These are phyloP conservation scores for Tulasnella sp. DNA, from an alignment of 768 basidiomycete genomes.

Conservation along the genomic window DNA sequence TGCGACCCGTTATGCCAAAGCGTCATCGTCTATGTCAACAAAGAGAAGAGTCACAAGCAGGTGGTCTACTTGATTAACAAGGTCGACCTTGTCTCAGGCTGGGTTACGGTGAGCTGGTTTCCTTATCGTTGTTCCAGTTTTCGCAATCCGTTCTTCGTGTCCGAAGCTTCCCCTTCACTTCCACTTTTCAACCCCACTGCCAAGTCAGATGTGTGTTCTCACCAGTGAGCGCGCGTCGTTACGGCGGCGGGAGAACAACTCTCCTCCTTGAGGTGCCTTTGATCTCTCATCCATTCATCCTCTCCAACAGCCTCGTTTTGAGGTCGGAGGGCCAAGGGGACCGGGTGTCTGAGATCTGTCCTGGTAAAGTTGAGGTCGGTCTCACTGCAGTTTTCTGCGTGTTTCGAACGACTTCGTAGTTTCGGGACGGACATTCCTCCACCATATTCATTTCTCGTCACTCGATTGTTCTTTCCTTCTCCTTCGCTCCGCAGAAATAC, in stretches of 20 bases:
- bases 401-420: conserved; percentile 35
- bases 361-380: conserved; percentile 37
- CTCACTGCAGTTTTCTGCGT: conserved; percentile 3
- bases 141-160: not conserved
- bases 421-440: conserved; percentile 36
- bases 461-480: conserved; percentile 15
- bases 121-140: not conserved
- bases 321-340: conserved; percentile 29
- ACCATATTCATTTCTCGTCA: conserved; percentile 14
- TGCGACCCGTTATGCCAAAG: conserved; percentile 93
- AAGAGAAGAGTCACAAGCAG: conserved; percentile 97
- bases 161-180: conserved; percentile 5
- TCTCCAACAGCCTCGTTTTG: conserved; percentile 30
- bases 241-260: conserved; percentile 44
- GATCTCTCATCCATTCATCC: conserved; percentile 6
- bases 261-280: conserved; percentile 23
- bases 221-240: conserved; percentile 32
- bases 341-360: conserved; percentile 28
- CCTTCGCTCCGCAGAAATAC: not conserved
- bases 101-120: conserved; percentile 80
- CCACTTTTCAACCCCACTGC: conserved; percentile 32
- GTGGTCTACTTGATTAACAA: conserved; percentile 96
- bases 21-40: conserved; percentile 84
- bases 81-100: conserved; percentile 95
- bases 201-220: conserved; percentile 37